Conservation (phyloP, 2,329 filamentous ascomycete species). For the Paecilomyces fulvus region DNA sequence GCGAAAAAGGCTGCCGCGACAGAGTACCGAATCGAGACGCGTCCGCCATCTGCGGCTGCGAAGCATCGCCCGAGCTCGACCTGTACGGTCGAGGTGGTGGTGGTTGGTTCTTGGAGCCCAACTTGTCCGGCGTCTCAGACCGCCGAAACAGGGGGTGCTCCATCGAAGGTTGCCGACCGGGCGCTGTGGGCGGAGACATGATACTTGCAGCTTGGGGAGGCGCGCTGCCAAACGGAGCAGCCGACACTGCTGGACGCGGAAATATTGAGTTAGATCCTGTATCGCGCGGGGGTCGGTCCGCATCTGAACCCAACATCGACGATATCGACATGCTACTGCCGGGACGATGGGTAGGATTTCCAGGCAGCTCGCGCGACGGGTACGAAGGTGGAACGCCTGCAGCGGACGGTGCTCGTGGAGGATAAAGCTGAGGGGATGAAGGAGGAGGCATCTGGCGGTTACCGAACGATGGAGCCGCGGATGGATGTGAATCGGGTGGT, state of each 20-base stretch:
- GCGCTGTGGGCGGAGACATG: conserved; percentile 37
- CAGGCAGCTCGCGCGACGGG: conserved; percentile 48
- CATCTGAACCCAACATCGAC: conserved; percentile 56
- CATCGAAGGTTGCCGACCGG: conserved; percentile 37
- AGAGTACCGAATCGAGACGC: conserved; percentile 24
- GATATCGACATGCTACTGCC: conserved; percentile 65
- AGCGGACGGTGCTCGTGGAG: conserved; percentile 32
- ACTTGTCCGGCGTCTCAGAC: conserved; percentile 66
- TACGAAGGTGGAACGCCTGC: conserved; percentile 31
- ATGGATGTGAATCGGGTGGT: conserved; percentile 20
- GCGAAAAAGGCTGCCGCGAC: conserved; percentile 21
- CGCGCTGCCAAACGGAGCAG: conserved; percentile 23
- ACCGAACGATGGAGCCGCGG: conserved; percentile 25
- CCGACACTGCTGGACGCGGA: conserved; percentile 35
- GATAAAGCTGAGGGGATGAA: conserved; percentile 41
- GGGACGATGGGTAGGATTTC: conserved; percentile 45
- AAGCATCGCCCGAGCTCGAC: conserved; percentile 27
- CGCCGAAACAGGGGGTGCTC: conserved; percentile 58
- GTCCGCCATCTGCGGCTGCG: conserved; percentile 17
- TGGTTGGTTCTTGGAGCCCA: conserved; percentile 41
- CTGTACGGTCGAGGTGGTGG: conserved; percentile 26
- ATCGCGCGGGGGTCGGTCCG: conserved; percentile 40
- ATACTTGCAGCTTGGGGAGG: conserved; percentile 25
- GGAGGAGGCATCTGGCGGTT: conserved; percentile 44
- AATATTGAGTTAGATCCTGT: conserved; percentile 38